Percentiles rank a stretch among this genome's conserved stretches.
Evolutionary conservation across 2,329 filamentous ascomycete species (phyloP).

Genomic region (Fonsecaea multimorphosa): DNA sequence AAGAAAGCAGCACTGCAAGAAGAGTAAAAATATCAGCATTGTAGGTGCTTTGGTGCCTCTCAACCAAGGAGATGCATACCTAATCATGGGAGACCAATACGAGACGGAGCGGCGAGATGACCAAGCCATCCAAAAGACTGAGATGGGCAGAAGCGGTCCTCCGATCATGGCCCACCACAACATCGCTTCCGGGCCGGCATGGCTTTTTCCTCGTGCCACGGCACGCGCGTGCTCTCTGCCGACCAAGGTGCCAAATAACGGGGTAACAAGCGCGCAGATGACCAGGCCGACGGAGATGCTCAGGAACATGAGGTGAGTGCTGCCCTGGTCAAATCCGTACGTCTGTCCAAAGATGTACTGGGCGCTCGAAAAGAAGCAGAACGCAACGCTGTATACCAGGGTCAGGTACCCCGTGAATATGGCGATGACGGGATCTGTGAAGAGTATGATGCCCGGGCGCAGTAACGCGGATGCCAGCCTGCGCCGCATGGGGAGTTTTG

Average conservation of each 20-base stretch:
- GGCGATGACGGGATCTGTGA: constrained; percentile 14
- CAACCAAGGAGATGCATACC: constrained; percentile 45
- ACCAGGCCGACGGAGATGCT: neutral
- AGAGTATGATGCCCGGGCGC: constrained; percentile 4
- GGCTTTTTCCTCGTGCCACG: neutral
- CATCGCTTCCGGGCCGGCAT: constrained; percentile 56
- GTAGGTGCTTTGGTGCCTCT: too few relatives aligned
- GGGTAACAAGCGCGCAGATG: neutral
- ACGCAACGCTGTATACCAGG: constrained; percentile 4
- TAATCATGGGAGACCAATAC: constrained; percentile 58
- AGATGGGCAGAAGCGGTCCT: constrained; percentile 56
- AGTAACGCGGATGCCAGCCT: neutral
- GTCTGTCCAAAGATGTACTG: constrained; percentile 15
- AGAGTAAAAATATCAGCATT: neutral
- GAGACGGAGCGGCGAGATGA: constrained; percentile 53
- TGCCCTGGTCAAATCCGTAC: constrained; percentile 6
- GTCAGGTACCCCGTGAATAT: constrained; percentile 5
- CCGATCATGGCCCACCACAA: constrained; percentile 43
- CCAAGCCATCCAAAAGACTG: constrained; percentile 66
- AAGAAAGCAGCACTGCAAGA: constrained; percentile 43
- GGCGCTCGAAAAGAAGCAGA: constrained; percentile 10
- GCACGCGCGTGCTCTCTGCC: neutral
- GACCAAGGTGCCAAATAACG: neutral
- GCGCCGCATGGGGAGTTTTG: constrained; percentile 52
- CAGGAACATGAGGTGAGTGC: constrained; percentile 9